Evolutionary conservation across 2,329 filamentous ascomycete species (phyloP).

Genomic region (Penicillium sp.): DNA sequence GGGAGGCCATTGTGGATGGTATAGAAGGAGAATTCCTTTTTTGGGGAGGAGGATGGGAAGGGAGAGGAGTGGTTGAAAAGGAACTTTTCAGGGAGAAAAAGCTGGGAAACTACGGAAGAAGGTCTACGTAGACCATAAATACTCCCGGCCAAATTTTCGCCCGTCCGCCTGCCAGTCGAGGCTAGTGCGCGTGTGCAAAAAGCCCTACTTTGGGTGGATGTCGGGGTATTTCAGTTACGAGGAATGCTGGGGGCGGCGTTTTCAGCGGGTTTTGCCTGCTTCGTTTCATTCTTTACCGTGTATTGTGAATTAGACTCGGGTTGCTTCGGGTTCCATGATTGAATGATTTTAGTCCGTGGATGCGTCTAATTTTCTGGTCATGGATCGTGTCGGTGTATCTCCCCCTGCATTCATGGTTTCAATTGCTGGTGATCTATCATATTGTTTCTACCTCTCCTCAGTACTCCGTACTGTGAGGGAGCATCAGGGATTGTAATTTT

Average conservation of each 20-base stretch:
- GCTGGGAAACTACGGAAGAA: constrained; percentile 32
- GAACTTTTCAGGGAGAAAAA: constrained; percentile 34
- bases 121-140: constrained; percentile 32
- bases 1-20: constrained; percentile 66
- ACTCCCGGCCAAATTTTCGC: constrained; percentile 38
- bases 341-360: too few species aligned
- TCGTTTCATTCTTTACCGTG: constrained; percentile 15
- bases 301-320: constrained; percentile 14
- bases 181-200: constrained; percentile 27
- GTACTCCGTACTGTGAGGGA: not conserved
- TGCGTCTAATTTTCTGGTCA: too few species aligned
- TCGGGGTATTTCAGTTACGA: constrained; percentile 17
- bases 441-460: not conserved
- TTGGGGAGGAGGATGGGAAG: constrained; percentile 10
- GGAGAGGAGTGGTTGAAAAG: constrained; percentile 21
- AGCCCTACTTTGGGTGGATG: constrained; percentile 28
- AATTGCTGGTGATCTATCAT: not conserved
- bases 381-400: too few species aligned
- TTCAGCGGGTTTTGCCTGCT: constrained; percentile 4
- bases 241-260: constrained; percentile 21
- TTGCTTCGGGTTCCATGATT: constrained; percentile 11
- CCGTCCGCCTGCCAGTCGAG: constrained; percentile 30
- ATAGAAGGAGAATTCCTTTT: constrained; percentile 10
- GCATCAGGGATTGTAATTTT: too few species aligned
- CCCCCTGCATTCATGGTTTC: constrained; percentile 7